phyloP scores from a whole-genome alignment of 768 basidiomycete species.

The Pleurotus pulmonarius region DNA sequence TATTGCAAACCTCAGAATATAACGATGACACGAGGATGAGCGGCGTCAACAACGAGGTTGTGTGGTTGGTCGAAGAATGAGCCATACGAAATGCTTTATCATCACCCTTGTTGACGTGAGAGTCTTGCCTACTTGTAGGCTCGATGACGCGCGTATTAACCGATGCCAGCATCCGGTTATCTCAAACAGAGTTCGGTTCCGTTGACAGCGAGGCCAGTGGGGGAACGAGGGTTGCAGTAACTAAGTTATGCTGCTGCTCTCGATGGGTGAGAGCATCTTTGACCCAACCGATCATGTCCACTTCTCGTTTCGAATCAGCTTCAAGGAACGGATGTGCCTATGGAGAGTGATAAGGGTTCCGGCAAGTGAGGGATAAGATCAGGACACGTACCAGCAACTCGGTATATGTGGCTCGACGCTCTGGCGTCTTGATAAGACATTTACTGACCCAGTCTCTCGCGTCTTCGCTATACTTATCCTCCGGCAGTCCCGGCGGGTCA shows the following conservation, averaged over 20 bases:
- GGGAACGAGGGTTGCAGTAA: neutral
- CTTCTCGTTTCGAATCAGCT: conserved; percentile 52
- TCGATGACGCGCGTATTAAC: neutral
- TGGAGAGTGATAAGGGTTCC: neutral
- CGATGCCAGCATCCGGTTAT: neutral
- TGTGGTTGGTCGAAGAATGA: neutral
- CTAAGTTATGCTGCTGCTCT: neutral
- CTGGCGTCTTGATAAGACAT: conserved; percentile 81
- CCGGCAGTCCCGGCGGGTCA: conserved; percentile 84
- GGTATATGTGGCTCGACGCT: conserved; percentile 75
- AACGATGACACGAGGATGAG: neutral
- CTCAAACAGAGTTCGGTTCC: conserved; percentile 4
- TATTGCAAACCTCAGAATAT: neutral
- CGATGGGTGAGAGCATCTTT: conserved; percentile 38
- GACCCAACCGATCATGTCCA: conserved; percentile 89
- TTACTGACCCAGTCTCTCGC: conserved; percentile 80
- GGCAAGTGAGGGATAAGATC: neutral
- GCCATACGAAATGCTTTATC: neutral
- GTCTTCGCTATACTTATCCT: conserved; percentile 55
- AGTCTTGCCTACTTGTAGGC: no score
- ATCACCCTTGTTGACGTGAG: neutral
- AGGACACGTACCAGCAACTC: conserved; percentile 62
- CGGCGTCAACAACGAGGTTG: neutral
- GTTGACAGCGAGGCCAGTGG: neutral
- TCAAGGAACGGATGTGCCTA: conserved; percentile 79